Evolutionary conservation across 768 basidiomycete genomes (phyloP), one percentile per base, ranked within the genome.

Genomic region (Naematelia encephala): DNA sequence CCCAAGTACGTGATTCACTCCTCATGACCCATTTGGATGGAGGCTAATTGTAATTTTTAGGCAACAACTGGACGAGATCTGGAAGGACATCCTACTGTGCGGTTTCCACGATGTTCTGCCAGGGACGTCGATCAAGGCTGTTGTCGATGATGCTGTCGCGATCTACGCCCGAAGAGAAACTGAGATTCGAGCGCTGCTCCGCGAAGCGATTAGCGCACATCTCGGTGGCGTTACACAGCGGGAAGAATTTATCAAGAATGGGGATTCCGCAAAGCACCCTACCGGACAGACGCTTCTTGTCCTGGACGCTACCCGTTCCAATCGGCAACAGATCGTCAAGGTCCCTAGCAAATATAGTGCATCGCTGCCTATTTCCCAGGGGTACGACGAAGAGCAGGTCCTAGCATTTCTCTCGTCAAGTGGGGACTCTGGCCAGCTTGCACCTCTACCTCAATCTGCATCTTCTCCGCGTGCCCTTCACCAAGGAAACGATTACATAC

Each of bases 51-150:
- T n/a, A n/a, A n/a, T n/a, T n/a, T n/a, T 58, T 83, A 85, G 50
- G 83, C 82, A 22, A n/a, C n/a, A n/a, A n/a, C n/a, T n/a, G n/a
- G n/a, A n/a, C n/a, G n/a, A n/a, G n/a, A n/a, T n/a, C n/a, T 98
- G 94, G 94, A 90, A 94, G 79, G 91, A 92, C 68, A 86, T 92
- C 3, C 79, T 79, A 1, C 73, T 79, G 11, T 76, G 74, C 56
- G 78, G 79, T 50, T 79, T 79, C 68, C 78, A 76, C 60, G 72
- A 73, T 63, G 90, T 92, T 43, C 86, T 96, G 42, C 91, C 72
- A 19, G 75, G 74, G 2, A 73, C 70, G 25, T 70, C 63, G 48
- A 91, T 91, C 56, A 87, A 48, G 12, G 13, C 47, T 16, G 47
- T 21, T 21, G 21, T 12, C 16, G 13, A 16, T n/a, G 47, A 48